Conservation (phyloP, 2,329 filamentous ascomycete genomes). For the Xylariaceae sp. region DNA sequence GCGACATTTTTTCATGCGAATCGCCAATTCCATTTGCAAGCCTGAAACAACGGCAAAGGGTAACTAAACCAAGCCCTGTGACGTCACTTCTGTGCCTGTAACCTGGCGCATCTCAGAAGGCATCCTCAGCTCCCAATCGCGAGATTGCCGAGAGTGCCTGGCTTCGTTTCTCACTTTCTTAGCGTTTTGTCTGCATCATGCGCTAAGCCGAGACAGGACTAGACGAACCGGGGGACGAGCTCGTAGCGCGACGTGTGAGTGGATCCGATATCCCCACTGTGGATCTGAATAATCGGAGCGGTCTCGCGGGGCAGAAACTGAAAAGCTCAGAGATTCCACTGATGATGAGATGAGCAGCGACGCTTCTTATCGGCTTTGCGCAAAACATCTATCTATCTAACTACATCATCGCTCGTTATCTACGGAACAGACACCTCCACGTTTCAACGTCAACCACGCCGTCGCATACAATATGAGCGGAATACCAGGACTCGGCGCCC, state of each 20-base stretch:
- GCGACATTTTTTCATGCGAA: no score
- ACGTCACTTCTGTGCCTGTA: conserved; percentile 2
- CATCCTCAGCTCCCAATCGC: not conserved
- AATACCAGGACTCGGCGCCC: conserved; percentile 25
- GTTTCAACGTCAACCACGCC: conserved; percentile 7
- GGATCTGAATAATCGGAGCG: conserved; percentile 14
- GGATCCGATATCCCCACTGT: not conserved
- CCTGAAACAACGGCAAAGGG: not conserved
- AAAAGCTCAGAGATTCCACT: conserved; percentile 22
- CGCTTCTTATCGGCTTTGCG: conserved; percentile 13
- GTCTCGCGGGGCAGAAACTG: conserved; percentile 24
- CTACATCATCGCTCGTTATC: no score
- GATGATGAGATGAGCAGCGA: not conserved
- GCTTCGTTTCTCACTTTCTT: not conserved
- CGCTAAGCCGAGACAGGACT: not conserved
- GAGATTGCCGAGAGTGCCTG: not conserved
- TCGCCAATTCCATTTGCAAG: no score
- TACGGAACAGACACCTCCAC: not conserved
- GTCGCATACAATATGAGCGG: conserved; percentile 26
- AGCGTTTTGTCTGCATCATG: not conserved
- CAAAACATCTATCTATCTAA: not conserved
- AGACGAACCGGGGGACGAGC: not conserved
- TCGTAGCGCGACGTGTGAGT: not conserved
- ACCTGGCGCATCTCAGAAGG: not conserved
- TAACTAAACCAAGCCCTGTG: conserved; percentile 13